phyloP scores from a whole-genome alignment of 345 rosid species.

The Raphanus raphanistrum region DNA sequence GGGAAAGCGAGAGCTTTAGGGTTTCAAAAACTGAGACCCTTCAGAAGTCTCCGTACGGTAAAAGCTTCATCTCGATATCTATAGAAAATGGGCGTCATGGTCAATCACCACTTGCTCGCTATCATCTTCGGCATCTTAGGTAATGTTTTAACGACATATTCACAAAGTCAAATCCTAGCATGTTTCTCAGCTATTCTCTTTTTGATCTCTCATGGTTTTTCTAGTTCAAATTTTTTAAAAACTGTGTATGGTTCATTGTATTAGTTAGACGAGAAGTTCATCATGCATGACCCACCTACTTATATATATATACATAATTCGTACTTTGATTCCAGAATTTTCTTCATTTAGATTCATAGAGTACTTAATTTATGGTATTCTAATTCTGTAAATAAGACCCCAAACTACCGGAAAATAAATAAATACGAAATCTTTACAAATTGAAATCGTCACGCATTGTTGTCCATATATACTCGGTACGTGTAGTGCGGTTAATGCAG shows the following conservation, averaged over 20 bases:
- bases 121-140: constrained; percentile 72
- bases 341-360: background rate
- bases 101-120: constrained; percentile 42
- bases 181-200: background rate
- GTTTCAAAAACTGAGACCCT: constrained; percentile 33
- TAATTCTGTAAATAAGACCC: constrained; percentile 1
- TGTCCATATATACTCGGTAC: constrained; percentile 30
- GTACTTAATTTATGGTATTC: background rate
- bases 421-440: constrained; percentile 14
- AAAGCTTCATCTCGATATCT: constrained; percentile 16
- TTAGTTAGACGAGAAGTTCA: background rate
- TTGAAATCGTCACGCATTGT: constrained; percentile 40
- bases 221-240: background rate
- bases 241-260: constrained; percentile 8
- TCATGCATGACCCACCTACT: constrained; percentile 24
- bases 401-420: constrained; percentile 7
- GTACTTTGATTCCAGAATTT: constrained; percentile 4
- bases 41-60: constrained; percentile 13
- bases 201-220: background rate
- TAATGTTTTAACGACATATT: constrained; percentile 34
- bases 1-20: constrained; percentile 40
- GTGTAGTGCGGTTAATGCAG: constrained; percentile 32
- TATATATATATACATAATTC: background rate
- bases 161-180: background rate
- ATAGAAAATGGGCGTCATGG: constrained; percentile 42